A percentile compares a stretch with the other conserved stretches of the same genome.
Evolutionary conservation across 495 filamentous ascomycete species (phyloP).

Genomic region (Pyrenula aspistea): DNA sequence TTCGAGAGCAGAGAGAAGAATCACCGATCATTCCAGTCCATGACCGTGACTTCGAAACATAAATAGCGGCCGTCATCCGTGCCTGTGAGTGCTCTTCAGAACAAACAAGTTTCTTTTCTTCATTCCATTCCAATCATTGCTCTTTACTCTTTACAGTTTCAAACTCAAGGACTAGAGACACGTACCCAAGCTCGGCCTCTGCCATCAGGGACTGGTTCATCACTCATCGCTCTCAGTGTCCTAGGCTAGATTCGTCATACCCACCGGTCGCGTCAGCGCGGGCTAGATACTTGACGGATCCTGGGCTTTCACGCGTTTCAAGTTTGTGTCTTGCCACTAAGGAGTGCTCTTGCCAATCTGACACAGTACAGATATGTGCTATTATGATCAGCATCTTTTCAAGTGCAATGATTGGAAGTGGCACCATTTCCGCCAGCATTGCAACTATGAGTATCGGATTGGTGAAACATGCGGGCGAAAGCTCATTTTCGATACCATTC

Average conservation of each 20-base stretch:
- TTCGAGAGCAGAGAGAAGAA: too few species aligned
- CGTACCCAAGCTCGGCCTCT: background rate
- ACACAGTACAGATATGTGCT: conserved; percentile 39
- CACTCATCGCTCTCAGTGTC: background rate
- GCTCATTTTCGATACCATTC: conserved; percentile 62
- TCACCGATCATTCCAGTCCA: background rate
- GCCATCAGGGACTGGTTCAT: background rate
- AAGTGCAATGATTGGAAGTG: conserved; percentile 88
- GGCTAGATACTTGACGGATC: background rate
- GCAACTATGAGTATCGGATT: conserved; percentile 90
- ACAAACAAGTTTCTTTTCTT: background rate
- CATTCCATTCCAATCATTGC: background rate
- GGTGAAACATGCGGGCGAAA: conserved; percentile 97
- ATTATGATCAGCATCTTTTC: conserved; percentile 45
- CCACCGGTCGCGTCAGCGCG: background rate
- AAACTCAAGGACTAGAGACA: background rate
- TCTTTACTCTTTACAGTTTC: background rate
- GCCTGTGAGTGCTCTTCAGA: background rate
- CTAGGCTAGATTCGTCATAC: background rate
- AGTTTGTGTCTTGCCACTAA: background rate
- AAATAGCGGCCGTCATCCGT: background rate
- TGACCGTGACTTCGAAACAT: background rate
- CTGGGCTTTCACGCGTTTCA: background rate
- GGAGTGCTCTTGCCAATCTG: too few species aligned
- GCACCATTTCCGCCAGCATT: conserved; percentile 89